phyloP scores from a whole-genome alignment of 1,139 yeast species.

The Debaryomycetaceae sp. region DNA sequence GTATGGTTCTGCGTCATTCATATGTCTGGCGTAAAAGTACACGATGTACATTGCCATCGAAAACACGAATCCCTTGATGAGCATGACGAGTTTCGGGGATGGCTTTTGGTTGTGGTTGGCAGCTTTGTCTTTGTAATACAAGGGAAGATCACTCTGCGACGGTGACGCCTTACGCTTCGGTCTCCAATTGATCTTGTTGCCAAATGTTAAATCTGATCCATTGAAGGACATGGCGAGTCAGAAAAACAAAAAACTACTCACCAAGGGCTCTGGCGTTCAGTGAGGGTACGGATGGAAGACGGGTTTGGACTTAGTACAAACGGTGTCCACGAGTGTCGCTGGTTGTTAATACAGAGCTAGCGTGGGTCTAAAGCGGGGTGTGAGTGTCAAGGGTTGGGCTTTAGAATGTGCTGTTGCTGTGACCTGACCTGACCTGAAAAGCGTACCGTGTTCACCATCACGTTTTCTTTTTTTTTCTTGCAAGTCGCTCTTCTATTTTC shows the following conservation, averaged over 20 bases:
- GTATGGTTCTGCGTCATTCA: neutral
- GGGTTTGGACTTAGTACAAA: no score
- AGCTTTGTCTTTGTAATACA: conserved; percentile 27
- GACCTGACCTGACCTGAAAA: neutral
- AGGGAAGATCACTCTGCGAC: conserved; percentile 14
- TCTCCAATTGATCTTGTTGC: conserved; percentile 10
- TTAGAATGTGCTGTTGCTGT: no score
- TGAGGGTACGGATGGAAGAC: no score
- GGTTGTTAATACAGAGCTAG: no score
- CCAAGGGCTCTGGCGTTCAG: no score
- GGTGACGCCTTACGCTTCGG: conserved; percentile 8
- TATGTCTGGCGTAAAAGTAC: conserved; percentile 19
- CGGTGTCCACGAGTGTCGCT: no score
- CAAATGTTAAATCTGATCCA: no score
- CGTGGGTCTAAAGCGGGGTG: no score
- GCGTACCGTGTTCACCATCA: neutral
- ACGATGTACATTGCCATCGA: conserved; percentile 36
- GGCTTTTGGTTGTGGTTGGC: conserved; percentile 11
- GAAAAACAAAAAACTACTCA: no score
- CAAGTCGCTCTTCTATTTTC: neutral
- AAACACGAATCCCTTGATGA: conserved; percentile 38
- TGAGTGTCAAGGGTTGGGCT: no score
- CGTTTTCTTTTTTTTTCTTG: neutral
- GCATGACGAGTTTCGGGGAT: conserved; percentile 26
- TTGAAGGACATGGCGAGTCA: no score